Conservation (phyloP, 108 stramenopile species). For the Skeletonema grethae region DNA sequence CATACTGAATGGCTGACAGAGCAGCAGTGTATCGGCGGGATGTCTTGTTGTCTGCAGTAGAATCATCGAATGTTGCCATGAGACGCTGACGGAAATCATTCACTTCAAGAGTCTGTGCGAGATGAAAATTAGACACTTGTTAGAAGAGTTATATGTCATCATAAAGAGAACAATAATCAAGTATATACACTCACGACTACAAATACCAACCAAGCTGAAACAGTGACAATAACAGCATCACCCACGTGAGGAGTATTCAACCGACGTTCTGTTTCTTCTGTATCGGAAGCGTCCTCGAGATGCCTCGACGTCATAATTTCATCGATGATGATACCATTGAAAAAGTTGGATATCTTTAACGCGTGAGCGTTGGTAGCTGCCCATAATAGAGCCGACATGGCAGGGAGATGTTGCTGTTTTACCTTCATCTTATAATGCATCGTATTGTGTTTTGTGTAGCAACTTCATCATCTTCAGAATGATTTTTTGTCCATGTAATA, state of each 20-base stretch:
- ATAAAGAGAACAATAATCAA: neutral
- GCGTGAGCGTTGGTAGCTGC: neutral
- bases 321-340: neutral
- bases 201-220: conserved; percentile 19
- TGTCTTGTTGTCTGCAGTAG: neutral
- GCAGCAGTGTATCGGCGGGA: conserved; percentile 15
- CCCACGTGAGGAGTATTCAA: neutral
- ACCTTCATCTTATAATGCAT: neutral
- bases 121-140: neutral
- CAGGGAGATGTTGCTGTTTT: neutral
- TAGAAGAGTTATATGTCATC: neutral
- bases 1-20: conserved; percentile 26
- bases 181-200: neutral
- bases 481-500: too few relatives aligned
- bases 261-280: neutral
- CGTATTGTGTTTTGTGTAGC: too few relatives aligned
- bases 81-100: conserved; percentile 35
- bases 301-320: neutral
- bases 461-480: too few relatives aligned
- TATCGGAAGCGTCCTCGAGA: neutral
- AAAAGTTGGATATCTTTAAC: neutral
- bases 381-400: neutral
- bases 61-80: neutral
- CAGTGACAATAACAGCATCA: conserved; percentile 7
- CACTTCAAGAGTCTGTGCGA: conserved; percentile 23